phyloP scores from a whole-genome alignment of 352 stramenopile genomes.

The Phytophthora pini region DNA sequence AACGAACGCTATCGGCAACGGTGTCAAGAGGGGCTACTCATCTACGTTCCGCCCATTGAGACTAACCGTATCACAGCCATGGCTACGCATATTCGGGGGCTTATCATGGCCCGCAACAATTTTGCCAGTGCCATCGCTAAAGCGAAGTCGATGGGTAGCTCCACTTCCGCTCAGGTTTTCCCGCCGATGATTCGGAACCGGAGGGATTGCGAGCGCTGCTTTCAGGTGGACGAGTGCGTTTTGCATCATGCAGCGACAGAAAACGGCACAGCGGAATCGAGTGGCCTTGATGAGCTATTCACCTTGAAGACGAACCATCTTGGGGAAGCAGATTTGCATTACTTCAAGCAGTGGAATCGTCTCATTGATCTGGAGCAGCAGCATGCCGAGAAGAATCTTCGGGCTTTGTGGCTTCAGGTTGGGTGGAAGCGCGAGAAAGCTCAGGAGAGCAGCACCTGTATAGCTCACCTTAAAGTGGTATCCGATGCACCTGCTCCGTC shows the following conservation, averaged over 20 bases:
- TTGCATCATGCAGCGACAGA: constrained; percentile 83
- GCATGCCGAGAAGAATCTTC: constrained; percentile 70
- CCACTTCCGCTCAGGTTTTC: constrained; percentile 55
- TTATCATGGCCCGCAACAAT: constrained; percentile 77
- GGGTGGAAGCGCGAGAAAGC: constrained; percentile 63
- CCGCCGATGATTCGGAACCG: constrained; percentile 77
- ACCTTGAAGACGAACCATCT: constrained; percentile 64
- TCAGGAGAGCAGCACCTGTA: constrained; percentile 59
- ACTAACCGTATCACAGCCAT: constrained; percentile 70
- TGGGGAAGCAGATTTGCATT: constrained; percentile 51
- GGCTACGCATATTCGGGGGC: constrained; percentile 60
- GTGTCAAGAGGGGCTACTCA: constrained; percentile 67
- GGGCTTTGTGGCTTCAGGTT: constrained; percentile 69
- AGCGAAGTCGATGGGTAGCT: constrained; percentile 61
- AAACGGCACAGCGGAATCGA: constrained; percentile 69
- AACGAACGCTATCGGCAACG: constrained; percentile 77
- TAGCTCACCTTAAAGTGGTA: constrained; percentile 62
- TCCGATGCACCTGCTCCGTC: constrained; percentile 42
- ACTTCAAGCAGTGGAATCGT: constrained; percentile 80
- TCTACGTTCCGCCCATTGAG: constrained; percentile 78
- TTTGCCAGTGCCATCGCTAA: constrained; percentile 68
- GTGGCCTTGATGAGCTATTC: constrained; percentile 76
- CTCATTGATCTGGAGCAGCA: constrained; percentile 82
- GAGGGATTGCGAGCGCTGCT: constrained; percentile 80
- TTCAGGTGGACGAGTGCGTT: constrained; percentile 86